Percentiles rank a stretch among this genome's conserved stretches.
phyloP scores from a whole-genome alignment of 768 basidiomycete species.

The Mycena floridula region DNA sequence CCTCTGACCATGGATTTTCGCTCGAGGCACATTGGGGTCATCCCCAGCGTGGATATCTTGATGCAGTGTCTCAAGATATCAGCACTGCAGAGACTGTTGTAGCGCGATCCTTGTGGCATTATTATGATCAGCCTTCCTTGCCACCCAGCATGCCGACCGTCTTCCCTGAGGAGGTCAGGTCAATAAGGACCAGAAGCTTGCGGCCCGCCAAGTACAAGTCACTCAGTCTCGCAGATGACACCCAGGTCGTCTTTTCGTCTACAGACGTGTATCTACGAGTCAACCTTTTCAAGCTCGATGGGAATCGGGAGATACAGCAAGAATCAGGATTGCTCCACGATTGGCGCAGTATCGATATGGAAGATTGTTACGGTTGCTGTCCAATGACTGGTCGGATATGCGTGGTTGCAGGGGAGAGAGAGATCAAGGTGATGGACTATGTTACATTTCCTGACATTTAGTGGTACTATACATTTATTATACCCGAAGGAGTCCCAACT shows the following conservation, averaged over 20 bases:
- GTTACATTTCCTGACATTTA: neutral
- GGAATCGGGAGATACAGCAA: neutral
- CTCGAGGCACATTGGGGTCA: neutral
- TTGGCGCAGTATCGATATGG: neutral
- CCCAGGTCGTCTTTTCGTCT: neutral
- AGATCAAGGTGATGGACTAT: neutral
- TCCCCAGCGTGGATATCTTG: neutral
- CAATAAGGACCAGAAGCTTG: neutral
- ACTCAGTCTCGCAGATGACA: neutral
- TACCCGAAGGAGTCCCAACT: conserved; percentile 22
- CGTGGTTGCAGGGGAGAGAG: neutral
- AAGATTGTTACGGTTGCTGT: neutral
- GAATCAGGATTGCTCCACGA: neutral
- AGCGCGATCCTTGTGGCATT: neutral
- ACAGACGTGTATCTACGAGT: neutral
- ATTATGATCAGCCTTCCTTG: neutral
- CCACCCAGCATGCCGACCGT: neutral
- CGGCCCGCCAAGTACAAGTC: neutral
- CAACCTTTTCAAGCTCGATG: neutral
- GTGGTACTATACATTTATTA: neutral
- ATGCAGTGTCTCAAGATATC: neutral
- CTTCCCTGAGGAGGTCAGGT: neutral
- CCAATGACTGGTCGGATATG: neutral
- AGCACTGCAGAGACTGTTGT: neutral
- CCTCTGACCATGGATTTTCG: neutral